Evolutionary conservation across 2,329 filamentous ascomycete genomes (phyloP).

Genomic region (Dactylellina drechsleri): DNA sequence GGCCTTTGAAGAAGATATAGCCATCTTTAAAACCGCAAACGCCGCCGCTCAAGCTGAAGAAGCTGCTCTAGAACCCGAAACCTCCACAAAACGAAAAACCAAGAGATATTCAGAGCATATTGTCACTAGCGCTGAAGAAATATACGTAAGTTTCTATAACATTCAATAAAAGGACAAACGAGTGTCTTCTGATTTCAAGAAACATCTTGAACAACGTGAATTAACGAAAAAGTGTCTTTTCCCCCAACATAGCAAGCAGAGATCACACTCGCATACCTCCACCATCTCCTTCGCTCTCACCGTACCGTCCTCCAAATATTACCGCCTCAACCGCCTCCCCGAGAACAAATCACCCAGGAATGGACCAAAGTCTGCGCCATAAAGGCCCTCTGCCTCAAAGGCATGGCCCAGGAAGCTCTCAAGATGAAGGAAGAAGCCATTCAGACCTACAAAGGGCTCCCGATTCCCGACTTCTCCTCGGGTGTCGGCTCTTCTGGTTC

Average conservation of each 20-base stretch:
- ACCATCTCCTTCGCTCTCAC: conserved; percentile 47
- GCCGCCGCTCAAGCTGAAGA: conserved; percentile 37
- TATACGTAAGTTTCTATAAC: conserved; percentile 45
- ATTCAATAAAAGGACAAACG: background rate
- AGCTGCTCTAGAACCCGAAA: conserved; percentile 23
- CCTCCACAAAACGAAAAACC: conserved; percentile 36
- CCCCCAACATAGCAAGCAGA: conserved; percentile 42
- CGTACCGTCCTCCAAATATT: conserved; percentile 48
- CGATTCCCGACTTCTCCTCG: conserved; percentile 47
- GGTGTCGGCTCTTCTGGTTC: conserved; percentile 40
- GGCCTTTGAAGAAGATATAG: conserved; percentile 52
- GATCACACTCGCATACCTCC: conserved; percentile 51
- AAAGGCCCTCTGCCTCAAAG: conserved; percentile 50
- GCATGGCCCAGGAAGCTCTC: conserved; percentile 50
- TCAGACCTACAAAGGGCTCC: conserved; percentile 42
- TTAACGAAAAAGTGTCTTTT: conserved; percentile 38
- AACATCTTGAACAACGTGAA: background rate
- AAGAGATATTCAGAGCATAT: conserved; percentile 38
- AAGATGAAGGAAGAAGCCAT: conserved; percentile 48
- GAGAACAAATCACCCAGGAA: conserved; percentile 50
- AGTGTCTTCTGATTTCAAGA: background rate
- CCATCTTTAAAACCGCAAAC: conserved; percentile 51
- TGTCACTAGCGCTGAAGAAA: conserved; percentile 44
- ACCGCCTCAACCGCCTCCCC: conserved; percentile 27
- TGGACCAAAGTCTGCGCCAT: conserved; percentile 53